Conservation (phyloP, 495 filamentous ascomycete species). For the Tuber calosporum region DNA sequence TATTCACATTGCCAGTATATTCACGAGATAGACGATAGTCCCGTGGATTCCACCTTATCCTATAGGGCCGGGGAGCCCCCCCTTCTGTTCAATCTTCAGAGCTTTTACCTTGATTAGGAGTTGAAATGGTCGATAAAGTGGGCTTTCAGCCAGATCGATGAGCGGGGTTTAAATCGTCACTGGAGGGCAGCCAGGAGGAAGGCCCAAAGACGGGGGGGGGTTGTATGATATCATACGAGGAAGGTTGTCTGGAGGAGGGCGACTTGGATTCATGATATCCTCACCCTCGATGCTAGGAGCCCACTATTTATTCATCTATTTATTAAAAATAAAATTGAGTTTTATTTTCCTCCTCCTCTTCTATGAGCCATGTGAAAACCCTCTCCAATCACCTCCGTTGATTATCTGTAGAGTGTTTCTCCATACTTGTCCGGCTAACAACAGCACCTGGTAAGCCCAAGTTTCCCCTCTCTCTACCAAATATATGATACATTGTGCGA, state of each 20-base stretch:
- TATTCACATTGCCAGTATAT: not conserved
- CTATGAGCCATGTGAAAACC: not conserved
- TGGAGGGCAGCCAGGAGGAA: not conserved
- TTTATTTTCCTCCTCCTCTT: not conserved
- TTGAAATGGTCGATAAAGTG: not conserved
- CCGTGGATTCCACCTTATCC: not conserved
- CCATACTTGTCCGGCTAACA: not conserved
- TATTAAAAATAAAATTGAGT: not conserved
- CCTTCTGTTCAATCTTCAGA: not conserved
- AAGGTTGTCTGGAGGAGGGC: not conserved
- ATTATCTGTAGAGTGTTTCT: not conserved
- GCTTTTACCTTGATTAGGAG: not conserved
- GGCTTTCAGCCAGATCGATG: not conserved
- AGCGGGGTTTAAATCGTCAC: not conserved
- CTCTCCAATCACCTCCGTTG: not conserved
- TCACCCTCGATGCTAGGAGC: not conserved
- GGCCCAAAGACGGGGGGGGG: not conserved
- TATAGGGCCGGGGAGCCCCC: not conserved
- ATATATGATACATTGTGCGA: too few relatives aligned
- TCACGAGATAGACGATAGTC: not conserved
- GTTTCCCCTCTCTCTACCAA: not conserved
- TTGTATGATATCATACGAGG: not conserved
- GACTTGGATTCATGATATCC: not conserved
- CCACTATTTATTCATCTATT: not conserved
- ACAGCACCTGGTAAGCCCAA: not conserved